Evolutionary conservation across 2,329 filamentous ascomycete species (phyloP).

Genomic region (Cladophialophora immunda): DNA sequence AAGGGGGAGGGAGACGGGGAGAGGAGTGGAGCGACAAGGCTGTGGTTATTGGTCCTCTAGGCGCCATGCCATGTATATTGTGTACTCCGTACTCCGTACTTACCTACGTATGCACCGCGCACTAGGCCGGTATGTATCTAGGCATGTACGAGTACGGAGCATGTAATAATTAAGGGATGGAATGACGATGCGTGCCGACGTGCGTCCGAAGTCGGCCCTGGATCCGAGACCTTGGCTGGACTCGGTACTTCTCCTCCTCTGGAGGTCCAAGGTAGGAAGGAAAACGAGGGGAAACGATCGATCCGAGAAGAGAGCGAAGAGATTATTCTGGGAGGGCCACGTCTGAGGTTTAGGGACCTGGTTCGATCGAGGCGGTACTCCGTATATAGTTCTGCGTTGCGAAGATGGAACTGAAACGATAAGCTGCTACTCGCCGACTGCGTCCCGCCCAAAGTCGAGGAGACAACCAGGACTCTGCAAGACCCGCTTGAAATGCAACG

Average conservation of each 20-base stretch:
- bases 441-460: background rate
- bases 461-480: background rate
- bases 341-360: background rate
- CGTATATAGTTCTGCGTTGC: background rate
- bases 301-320: constrained; percentile 1
- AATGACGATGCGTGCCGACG: too few species aligned
- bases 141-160: too few species aligned
- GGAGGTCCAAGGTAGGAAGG: background rate
- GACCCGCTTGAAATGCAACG: constrained; percentile 5
- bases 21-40: too few species aligned
- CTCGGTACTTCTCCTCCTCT: background rate
- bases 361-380: background rate
- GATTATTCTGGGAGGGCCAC: background rate
- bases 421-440: background rate
- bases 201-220: too few species aligned
- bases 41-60: too few species aligned
- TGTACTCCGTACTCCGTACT: too few species aligned
- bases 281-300: background rate
- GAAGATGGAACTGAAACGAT: background rate
- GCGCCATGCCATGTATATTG: too few species aligned
- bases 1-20: too few species aligned
- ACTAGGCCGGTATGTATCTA: too few species aligned
- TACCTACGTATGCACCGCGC: too few species aligned
- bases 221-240: background rate
- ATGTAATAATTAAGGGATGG: too few species aligned